These are phyloP conservation scores for Neonectria sp. DNA, from an alignment of 2,329 filamentous ascomycete genomes.

Conservation along the genomic window DNA sequence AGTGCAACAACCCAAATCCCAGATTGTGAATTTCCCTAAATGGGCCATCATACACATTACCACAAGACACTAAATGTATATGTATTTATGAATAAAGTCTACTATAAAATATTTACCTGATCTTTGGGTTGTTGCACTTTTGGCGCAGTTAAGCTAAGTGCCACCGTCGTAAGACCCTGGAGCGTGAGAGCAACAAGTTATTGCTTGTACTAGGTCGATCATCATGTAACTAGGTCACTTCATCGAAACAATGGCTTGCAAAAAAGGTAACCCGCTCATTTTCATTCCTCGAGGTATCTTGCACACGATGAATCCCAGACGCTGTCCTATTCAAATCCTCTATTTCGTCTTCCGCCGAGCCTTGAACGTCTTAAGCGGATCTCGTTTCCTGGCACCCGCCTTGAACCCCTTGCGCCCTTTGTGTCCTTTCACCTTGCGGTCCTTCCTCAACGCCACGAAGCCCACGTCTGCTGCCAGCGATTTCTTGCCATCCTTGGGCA, in stretches of 20 bases:
- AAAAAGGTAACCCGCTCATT: constrained; percentile 8
- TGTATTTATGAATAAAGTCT: too few species aligned
- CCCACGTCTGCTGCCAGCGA: constrained; percentile 78
- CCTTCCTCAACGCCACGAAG: constrained; percentile 79
- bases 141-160: too few species aligned
- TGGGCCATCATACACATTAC: too few species aligned
- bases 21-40: too few species aligned
- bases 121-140: too few species aligned
- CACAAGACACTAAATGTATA: too few species aligned
- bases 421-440: constrained; percentile 64
- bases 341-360: constrained; percentile 65
- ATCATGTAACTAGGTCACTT: neutral
- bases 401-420: constrained; percentile 65
- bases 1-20: too few species aligned
- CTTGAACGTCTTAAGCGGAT: constrained; percentile 93
- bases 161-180: neutral
- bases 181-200: neutral
- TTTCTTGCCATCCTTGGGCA: constrained; percentile 84
- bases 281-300: constrained; percentile 41
- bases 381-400: constrained; percentile 75
- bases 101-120: too few species aligned
- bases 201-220: too few species aligned
- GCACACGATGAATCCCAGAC: constrained; percentile 27
- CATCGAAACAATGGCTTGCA: neutral
- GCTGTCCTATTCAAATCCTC: constrained; percentile 30